A percentile compares a stretch with the other conserved stretches of the same genome.
phyloP scores from a whole-genome alignment of 257 asterid genomes.

The Scutellaria baicalensis region DNA sequence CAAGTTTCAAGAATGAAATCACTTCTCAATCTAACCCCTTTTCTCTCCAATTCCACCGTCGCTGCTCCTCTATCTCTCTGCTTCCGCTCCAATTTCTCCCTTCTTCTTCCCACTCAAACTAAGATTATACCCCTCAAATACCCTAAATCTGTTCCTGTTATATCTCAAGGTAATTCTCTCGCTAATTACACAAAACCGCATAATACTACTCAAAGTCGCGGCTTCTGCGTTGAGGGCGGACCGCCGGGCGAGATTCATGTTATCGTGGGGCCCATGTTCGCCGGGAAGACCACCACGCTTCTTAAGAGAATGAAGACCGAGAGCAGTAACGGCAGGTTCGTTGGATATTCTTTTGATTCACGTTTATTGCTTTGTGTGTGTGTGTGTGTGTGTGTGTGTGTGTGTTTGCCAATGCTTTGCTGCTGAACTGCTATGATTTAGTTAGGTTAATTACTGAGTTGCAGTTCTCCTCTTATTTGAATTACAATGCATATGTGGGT shows the following conservation, averaged over 20 bases:
- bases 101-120: constrained; percentile 14
- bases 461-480: background rate
- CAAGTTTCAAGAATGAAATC: constrained; percentile 49
- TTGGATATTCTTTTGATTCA: background rate
- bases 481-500: background rate
- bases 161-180: constrained; percentile 19
- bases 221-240: constrained; percentile 23
- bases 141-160: constrained; percentile 12
- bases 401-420: background rate
- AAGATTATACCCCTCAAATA: constrained; percentile 13
- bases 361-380: background rate
- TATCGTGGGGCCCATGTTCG: constrained; percentile 97
- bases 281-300: constrained; percentile 95
- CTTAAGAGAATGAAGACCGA: constrained; percentile 73
- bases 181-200: constrained; percentile 30
- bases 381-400: background rate
- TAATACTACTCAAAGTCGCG: constrained; percentile 21
- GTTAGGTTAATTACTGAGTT: background rate
- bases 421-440: background rate
- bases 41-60: constrained; percentile 29
- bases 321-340: constrained; percentile 73
- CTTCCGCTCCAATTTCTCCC: constrained; percentile 24
- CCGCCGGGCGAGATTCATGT: constrained; percentile 79
- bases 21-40: constrained; percentile 28
- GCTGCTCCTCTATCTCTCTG: constrained; percentile 21